phyloP scores from a whole-genome alignment of 2,329 filamentous ascomycete genomes.

The Apiospora malaysiana region DNA sequence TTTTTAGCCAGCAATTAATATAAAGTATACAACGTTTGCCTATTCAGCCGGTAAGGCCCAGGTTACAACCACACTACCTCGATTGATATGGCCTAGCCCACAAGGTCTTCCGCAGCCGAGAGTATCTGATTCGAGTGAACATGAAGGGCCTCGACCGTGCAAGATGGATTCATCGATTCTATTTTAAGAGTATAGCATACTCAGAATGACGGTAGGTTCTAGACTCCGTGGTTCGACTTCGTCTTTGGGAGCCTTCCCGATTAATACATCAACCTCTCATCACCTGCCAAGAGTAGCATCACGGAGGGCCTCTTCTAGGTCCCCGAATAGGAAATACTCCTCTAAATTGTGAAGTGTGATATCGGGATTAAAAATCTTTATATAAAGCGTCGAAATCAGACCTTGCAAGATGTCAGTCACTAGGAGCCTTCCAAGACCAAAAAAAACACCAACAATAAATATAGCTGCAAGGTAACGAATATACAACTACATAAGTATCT shows the following conservation, averaged over 20 bases:
- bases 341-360: not conserved
- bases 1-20: conserved; percentile 19
- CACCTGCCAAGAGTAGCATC: not conserved
- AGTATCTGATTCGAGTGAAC: not conserved
- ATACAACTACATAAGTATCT: too few species aligned
- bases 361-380: not conserved
- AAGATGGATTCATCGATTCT: not conserved
- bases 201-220: not conserved
- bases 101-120: not conserved
- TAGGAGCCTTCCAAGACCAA: not conserved
- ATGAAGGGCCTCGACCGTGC: not conserved
- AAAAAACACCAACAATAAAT: not conserved
- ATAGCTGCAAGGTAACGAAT: not conserved
- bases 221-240: not conserved
- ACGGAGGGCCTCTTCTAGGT: not conserved
- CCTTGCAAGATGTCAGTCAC: not conserved
- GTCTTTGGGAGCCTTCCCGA: not conserved
- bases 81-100: not conserved
- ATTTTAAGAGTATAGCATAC: not conserved
- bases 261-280: not conserved
- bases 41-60: conserved; percentile 20
- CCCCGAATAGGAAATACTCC: not conserved
- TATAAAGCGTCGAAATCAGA: not conserved
- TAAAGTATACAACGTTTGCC: conserved; percentile 15
- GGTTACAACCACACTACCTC: not conserved